These are phyloP conservation scores for Lecanicillium sp. DNA, from an alignment of 2,329 filamentous ascomycete species.

Conservation along the genomic window DNA sequence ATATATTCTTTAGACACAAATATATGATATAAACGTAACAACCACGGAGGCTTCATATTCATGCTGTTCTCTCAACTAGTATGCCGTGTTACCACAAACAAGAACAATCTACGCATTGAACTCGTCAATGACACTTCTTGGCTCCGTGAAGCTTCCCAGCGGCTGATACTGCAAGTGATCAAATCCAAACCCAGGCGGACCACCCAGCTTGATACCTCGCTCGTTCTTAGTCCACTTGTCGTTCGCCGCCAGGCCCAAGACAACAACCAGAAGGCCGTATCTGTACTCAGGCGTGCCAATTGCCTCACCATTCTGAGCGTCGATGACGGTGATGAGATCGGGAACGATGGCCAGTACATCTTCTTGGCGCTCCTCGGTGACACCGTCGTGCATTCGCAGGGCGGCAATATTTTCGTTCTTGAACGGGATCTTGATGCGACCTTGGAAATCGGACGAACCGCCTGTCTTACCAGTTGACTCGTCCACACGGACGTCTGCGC, in stretches of 20 bases:
- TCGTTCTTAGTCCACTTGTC: constrained; percentile 39
- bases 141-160: constrained; percentile 42
- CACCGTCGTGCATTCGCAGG: constrained; percentile 27
- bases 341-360: constrained; percentile 48
- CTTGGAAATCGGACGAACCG: constrained; percentile 27
- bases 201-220: constrained; percentile 44
- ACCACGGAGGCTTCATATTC: too few relatives aligned
- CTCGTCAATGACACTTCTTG: constrained; percentile 48
- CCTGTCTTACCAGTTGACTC: constrained; percentile 11
- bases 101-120: constrained; percentile 18
- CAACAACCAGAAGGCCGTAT: constrained; percentile 45
- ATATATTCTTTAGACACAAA: too few relatives aligned
- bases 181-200: constrained; percentile 43
- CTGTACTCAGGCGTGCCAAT: constrained; percentile 52
- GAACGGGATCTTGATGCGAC: constrained; percentile 59
- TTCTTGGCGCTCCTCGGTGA: constrained; percentile 32
- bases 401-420: constrained; percentile 71
- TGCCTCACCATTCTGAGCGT: constrained; percentile 50
- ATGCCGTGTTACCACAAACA: not conserved
- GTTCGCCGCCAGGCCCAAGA: constrained; percentile 40
- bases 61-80: too few relatives aligned
- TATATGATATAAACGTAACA: too few relatives aligned
- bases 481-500: constrained; percentile 34
- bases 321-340: constrained; percentile 50
- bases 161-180: constrained; percentile 42